These are phyloP conservation scores for Termitomyces sp. DNA, from an alignment of 768 basidiomycete species.

Conservation along the genomic window DNA sequence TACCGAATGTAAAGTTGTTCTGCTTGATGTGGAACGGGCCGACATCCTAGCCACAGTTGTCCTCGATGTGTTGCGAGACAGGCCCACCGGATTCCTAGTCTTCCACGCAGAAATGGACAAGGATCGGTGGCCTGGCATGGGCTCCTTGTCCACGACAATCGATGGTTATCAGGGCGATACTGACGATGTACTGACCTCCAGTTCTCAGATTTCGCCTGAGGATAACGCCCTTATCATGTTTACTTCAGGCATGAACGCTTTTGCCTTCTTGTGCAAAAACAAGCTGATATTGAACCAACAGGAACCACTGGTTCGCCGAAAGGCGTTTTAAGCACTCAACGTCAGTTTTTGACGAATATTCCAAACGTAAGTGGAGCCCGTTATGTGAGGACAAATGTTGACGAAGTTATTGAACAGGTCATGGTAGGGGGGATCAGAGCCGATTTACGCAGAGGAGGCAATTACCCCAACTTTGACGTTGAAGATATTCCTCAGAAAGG, in stretches of 20 bases:
- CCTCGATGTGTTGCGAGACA: slow-evolving; percentile 23
- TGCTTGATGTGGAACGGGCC: slow-evolving; percentile 61
- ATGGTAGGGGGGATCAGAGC: slow-evolving; percentile 43
- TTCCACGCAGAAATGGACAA: slow-evolving; percentile 35
- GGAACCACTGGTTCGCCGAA: slow-evolving; percentile 59
- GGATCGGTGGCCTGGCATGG: slow-evolving; percentile 38
- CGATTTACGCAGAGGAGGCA: slow-evolving; percentile 41
- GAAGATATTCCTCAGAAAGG: slow-evolving; percentile 44
- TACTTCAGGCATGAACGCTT: slow-evolving; percentile 44
- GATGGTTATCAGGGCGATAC: slow-evolving; percentile 25
- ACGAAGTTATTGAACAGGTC: slow-evolving; percentile 27
- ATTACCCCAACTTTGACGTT: slow-evolving; percentile 28
- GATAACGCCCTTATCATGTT: slow-evolving; percentile 62
- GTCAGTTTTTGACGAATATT: slow-evolving; percentile 58
- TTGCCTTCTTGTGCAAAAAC: not conserved
- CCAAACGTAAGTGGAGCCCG: slow-evolving; percentile 39
- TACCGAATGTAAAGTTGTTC: slow-evolving; percentile 49
- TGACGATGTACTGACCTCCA: slow-evolving; percentile 19
- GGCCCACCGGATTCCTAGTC: slow-evolving; percentile 37
- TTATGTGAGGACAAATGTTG: not conserved
- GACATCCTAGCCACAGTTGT: slow-evolving; percentile 35
- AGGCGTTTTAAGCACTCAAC: slow-evolving; percentile 64
- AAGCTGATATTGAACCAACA: slow-evolving; percentile 6
- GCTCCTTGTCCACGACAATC: slow-evolving; percentile 34
- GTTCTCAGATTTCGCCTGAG: slow-evolving; percentile 41